These are phyloP conservation scores for Pseudogymnoascus destructans DNA, from an alignment of 2,329 filamentous ascomycete genomes.

Conservation along the genomic window DNA sequence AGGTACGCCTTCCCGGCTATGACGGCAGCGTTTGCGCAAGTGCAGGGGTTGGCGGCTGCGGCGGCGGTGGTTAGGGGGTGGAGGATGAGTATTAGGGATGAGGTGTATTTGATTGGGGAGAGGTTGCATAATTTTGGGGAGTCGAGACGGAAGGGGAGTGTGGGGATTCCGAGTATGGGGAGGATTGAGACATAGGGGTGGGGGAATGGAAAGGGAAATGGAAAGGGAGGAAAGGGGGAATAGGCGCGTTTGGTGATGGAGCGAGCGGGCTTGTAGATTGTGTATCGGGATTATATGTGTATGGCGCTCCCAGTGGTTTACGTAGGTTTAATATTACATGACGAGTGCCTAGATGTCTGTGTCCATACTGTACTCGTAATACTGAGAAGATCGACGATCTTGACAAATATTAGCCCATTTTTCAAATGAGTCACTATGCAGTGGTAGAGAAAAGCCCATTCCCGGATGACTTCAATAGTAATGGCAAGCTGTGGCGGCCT, in stretches of 20 bases:
- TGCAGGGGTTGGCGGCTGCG: conserved; percentile 35
- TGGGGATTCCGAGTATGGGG: conserved; percentile 15
- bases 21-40: conserved; percentile 27
- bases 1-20: conserved; percentile 58
- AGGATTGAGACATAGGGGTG: conserved; percentile 21
- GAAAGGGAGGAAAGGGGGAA: not conserved
- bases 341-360: not conserved
- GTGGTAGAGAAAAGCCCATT: no score
- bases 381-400: no score
- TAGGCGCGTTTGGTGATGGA: not conserved
- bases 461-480: no score
- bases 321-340: not conserved
- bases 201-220: not conserved
- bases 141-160: conserved; percentile 10
- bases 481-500: no score
- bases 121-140: conserved; percentile 87
- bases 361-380: no score
- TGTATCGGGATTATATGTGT: not conserved
- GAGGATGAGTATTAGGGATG: conserved; percentile 74
- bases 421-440: no score
- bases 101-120: conserved; percentile 93
- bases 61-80: conserved; percentile 55
- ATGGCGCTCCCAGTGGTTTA: not conserved
- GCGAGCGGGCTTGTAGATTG: conserved; percentile 4
- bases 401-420: no score